Evolutionary conservation across 495 filamentous ascomycete species (phyloP).

Genomic region (Penicillium nucicola): DNA sequence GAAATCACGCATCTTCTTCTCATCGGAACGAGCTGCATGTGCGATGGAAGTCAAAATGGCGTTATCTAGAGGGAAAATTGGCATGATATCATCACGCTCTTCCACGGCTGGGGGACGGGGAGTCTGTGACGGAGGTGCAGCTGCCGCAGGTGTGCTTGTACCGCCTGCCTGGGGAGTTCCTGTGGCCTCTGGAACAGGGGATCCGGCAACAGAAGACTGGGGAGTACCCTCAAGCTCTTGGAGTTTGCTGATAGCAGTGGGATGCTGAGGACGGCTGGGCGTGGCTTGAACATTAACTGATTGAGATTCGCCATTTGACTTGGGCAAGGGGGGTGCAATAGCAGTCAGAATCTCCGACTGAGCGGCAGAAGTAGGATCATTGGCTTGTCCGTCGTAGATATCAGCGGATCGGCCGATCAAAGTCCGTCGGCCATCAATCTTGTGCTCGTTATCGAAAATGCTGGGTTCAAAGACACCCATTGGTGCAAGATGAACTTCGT

Average conservation of each 20-base stretch:
- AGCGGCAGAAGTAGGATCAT: slow-evolving; percentile 83
- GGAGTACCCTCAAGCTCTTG: slow-evolving; percentile 66
- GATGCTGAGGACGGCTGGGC: slow-evolving; percentile 35
- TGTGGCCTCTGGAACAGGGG: slow-evolving; percentile 74
- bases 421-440: slow-evolving; percentile 72
- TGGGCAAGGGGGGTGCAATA: slow-evolving; percentile 57
- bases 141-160: slow-evolving; percentile 29
- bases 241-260: slow-evolving; percentile 44
- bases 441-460: slow-evolving; percentile 76
- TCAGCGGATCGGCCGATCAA: slow-evolving; percentile 84
- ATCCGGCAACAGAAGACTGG: slow-evolving; percentile 78
- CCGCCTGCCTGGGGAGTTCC: slow-evolving; percentile 63
- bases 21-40: slow-evolving; percentile 82
- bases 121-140: slow-evolving; percentile 23
- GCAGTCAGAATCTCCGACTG: slow-evolving; percentile 73
- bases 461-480: slow-evolving; percentile 86
- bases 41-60: slow-evolving; percentile 86
- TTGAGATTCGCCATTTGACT: slow-evolving; percentile 31
- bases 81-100: slow-evolving; percentile 78
- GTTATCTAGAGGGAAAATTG: slow-evolving; percentile 76
- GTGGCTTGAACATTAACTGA: slow-evolving; percentile 37
- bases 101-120: slow-evolving; percentile 45
- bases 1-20: slow-evolving; percentile 89
- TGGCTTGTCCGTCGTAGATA: slow-evolving; percentile 84
- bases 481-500: slow-evolving; percentile 85